Base-by-base conservation (phyloP, 495 filamentous ascomycete species). In the Hypoxylon perforatum region DNA sequence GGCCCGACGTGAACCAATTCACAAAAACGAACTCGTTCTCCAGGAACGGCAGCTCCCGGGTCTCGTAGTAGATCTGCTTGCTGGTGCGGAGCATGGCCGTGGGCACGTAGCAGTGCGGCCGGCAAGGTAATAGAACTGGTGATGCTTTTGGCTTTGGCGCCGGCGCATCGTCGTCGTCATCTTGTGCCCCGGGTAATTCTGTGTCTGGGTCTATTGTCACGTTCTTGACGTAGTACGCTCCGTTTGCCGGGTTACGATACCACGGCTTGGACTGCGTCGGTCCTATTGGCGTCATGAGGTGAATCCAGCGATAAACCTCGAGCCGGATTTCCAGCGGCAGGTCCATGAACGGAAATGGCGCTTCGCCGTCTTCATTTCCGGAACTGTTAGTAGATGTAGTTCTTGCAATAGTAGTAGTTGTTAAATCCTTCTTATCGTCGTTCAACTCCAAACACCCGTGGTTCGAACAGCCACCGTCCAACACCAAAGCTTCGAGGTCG, bases 1-100 rank as follows among this genome's bases (percentile, higher is more conserved):
- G 22, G 10, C 75, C 76, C 30, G 76, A 75, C 2, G 73, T 66
- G 62, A 75, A 75, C 73, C 72, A 77, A 14, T 73, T 73, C 21
- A 71, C 61, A 25, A 78, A 79, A 19, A 73, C 67, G 52, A 80
- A 79, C 64, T 78, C 77, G 57, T 77, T 78, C 12, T 67, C 61
- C n/a, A 57, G 64, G 53, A 77, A 79, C 4, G 78, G 71, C 23
- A 77, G 18, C 12, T 50, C 11, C 33, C 76, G 63, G 15, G 63
- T 63, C 56, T 79, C 77, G 19, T 59, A 14, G 66, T 80, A 79
- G 5, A 76, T 51, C 53, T 74, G 73, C 18, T 61, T 57, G 50
- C 69, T 78, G 4, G 73, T 39, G 22, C 33, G 39, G 7, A 78
- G 73, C 19, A 79, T 57, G 6, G 70, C 59, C 14, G 67, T 70